Evolutionary conservation across 2,329 filamentous ascomycete species (phyloP).

Genomic region (Hypomyces perniciosus): DNA sequence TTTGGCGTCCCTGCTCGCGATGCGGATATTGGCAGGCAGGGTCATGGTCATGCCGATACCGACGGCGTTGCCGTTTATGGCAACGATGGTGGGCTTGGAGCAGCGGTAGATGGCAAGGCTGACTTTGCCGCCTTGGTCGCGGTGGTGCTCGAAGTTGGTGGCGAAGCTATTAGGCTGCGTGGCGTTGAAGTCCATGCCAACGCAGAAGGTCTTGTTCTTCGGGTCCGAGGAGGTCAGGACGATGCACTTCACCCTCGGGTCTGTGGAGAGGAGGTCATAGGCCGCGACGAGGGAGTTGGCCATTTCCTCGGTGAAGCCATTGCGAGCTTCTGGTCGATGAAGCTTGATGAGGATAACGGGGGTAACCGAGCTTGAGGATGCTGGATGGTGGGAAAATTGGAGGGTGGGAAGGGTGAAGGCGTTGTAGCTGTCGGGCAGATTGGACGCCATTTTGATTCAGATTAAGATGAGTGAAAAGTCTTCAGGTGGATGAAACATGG

Average conservation of each 20-base stretch:
- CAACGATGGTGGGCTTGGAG: conserved; percentile 52
- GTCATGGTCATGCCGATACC: conserved; percentile 59
- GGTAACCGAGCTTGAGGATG: conserved; percentile 48
- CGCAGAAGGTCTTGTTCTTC: conserved; percentile 48
- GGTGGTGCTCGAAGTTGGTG: conserved; percentile 26
- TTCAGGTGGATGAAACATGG: too few species aligned
- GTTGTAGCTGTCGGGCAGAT: conserved; percentile 34
- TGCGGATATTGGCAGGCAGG: conserved; percentile 46
- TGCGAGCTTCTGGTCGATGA: conserved; percentile 58
- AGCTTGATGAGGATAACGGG: conserved; percentile 58
- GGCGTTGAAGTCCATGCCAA: conserved; percentile 49
- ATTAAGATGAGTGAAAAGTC: background rate
- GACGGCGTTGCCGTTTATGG: conserved; percentile 54
- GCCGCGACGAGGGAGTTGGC: conserved; percentile 52
- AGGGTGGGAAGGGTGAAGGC: conserved; percentile 38
- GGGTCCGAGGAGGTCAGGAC: conserved; percentile 49
- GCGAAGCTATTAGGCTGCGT: conserved; percentile 11
- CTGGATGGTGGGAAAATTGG: conserved; percentile 43
- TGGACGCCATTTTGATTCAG: conserved; percentile 17
- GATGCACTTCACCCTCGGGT: conserved; percentile 49
- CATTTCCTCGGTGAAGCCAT: conserved; percentile 65
- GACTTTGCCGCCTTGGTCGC: conserved; percentile 48
- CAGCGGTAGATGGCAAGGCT: conserved; percentile 51
- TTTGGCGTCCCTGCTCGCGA: conserved; percentile 53
- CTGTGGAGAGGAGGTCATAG: conserved; percentile 44